Base-by-base conservation (phyloP, 306 rosid species). In the Delonix regia region DNA sequence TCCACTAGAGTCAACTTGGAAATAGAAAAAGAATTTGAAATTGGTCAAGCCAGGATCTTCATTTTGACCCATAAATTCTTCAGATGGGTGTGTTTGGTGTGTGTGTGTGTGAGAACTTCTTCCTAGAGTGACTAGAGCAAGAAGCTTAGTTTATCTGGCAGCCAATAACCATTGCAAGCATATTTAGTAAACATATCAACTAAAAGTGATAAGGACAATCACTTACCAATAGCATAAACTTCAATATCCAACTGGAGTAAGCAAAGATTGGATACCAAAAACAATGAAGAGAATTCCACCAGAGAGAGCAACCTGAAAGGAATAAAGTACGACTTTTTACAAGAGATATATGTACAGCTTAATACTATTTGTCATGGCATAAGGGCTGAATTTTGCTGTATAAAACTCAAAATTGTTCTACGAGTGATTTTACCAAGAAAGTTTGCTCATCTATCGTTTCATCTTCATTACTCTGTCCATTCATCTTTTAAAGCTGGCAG, bases 241-340 rank as follows among this genome's bases (percentile, higher is more conserved):
- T 88, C 89, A 89, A 27, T 69, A 69, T 61, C 83, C 83, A 14
- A 88, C 82, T 0, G 94, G 86, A 65, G 98, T 82, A 71, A 94
- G 91, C 88, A 82, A 92, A 33, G 98, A 94, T 51, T 94, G 98
- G 74, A 94, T 87, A 55, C 98, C 97, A 51, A 94, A 94, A 82
- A 88, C 89, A 66, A 92, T 87, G 83, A 92, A 92, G 53, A 94
- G 93, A 85, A 94, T 55, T 74, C 95, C 97, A 76, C 98, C 94
- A 5, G 94, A 89, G 73, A 94, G 85, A 44, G 91, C 94, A 88
- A 94, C 88, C 97, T 94, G 92, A 55, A 80, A 89, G 51, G 73
- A 39, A 66, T 76, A 48, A 78, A 81, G 34, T 6, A 63, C 73
- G 69, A 16, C 60, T 61, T 68, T 8, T 80, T 16, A 77, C 59